Evolutionary conservation across 2,329 filamentous ascomycete species (phyloP).

Genomic region (Cladosporium sp.): DNA sequence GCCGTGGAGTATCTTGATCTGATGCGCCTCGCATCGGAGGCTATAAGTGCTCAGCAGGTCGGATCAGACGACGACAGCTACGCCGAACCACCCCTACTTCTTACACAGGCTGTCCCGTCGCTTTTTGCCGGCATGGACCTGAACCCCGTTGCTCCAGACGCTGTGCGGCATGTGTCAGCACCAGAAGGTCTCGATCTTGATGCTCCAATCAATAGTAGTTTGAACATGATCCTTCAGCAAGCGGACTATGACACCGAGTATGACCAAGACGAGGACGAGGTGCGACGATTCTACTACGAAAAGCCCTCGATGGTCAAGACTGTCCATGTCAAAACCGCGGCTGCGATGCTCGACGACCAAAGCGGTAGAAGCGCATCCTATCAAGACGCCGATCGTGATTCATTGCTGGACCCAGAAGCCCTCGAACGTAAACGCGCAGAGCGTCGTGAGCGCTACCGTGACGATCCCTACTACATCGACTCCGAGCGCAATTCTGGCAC

Average conservation of each 20-base stretch:
- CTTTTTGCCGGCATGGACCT: slow-evolving; percentile 83
- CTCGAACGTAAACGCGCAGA: slow-evolving; percentile 71
- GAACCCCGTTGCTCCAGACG: slow-evolving; percentile 80
- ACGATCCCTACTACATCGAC: slow-evolving; percentile 92
- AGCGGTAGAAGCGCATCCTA: slow-evolving; percentile 27
- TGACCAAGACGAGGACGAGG: slow-evolving; percentile 40
- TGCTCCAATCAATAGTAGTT: slow-evolving; percentile 71
- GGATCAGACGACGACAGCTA: slow-evolving; percentile 60
- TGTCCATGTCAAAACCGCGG: slow-evolving; percentile 32
- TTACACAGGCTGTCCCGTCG: slow-evolving; percentile 86
- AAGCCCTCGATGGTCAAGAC: slow-evolving; percentile 27
- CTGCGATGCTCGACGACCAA: slow-evolving; percentile 40
- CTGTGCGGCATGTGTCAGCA: slow-evolving; percentile 80
- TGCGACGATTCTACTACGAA: slow-evolving; percentile 45
- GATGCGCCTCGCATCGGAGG: slow-evolving; percentile 80
- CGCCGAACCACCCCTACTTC: slow-evolving; percentile 70
- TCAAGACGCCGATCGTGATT: slow-evolving; percentile 42
- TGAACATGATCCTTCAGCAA: slow-evolving; percentile 61
- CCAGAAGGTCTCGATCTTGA: slow-evolving; percentile 75
- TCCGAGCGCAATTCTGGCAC: slow-evolving; percentile 49
- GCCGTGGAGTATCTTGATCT: slow-evolving; percentile 90
- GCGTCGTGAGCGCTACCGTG: slow-evolving; percentile 74
- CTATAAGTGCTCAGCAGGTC: slow-evolving; percentile 62
- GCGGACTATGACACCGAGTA: slow-evolving; percentile 42
- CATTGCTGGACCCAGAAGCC: slow-evolving; percentile 66